Percentiles rank a stretch among this genome's conserved stretches.
Evolutionary conservation across 2,329 filamentous ascomycete genomes (phyloP).

Genomic region (Raffaelea deltoideospora): DNA sequence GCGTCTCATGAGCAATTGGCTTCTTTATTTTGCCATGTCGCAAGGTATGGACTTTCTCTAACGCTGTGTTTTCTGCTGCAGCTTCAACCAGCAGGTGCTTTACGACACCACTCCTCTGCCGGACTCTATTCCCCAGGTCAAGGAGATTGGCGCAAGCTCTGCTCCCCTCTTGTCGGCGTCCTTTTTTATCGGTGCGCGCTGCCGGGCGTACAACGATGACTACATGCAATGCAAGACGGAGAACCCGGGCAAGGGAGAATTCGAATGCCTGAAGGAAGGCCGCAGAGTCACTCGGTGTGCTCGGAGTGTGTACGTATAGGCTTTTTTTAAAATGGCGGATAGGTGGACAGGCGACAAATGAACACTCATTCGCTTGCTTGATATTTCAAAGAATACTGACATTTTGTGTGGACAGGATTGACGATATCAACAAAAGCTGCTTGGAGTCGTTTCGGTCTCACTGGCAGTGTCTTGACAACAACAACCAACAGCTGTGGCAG

Average conservation of each 20-base stretch:
- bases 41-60: too few relatives aligned
- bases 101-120: conserved; percentile 94
- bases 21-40: too few relatives aligned
- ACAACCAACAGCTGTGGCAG: conserved; percentile 96
- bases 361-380: too few relatives aligned
- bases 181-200: conserved; percentile 94
- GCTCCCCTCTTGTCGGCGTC: conserved; percentile 82
- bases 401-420: conserved; percentile 53
- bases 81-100: conserved; percentile 88
- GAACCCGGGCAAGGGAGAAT: conserved; percentile 75
- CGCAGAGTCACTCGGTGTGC: conserved; percentile 94
- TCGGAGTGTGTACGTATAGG: conserved; percentile 67
- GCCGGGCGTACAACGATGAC: conserved; percentile 93
- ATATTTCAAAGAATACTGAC: too few relatives aligned
- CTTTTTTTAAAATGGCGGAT: too few relatives aligned
- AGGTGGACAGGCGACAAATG: too few relatives aligned
- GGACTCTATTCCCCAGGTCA: conserved; percentile 77
- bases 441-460: conserved; percentile 80
- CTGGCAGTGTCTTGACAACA: conserved; percentile 91
- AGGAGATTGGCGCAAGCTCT: conserved; percentile 85
- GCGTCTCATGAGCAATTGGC: conserved; percentile 6
- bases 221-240: conserved; percentile 99
- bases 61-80: conserved; percentile 20
- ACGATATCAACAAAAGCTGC: conserved; percentile 93
- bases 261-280: conserved; percentile 92